phyloP scores from a whole-genome alignment of 1,284 basidiomycete genomes.

The Ceratobasidium sp. region DNA sequence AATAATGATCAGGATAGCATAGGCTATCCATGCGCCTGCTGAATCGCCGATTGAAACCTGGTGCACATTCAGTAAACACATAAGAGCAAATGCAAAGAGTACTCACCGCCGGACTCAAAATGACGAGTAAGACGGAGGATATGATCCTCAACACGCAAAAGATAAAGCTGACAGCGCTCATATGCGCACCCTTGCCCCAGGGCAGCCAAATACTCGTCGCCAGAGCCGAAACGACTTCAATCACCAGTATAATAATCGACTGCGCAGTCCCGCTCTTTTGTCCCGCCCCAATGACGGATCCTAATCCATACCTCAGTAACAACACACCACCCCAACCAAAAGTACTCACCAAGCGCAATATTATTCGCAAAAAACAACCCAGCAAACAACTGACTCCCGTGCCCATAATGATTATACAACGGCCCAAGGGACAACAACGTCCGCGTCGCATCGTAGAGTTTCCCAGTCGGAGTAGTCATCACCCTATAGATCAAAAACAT shows the following conservation, averaged over 20 bases:
- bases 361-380: constrained; percentile 83
- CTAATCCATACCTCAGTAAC: constrained; percentile 9
- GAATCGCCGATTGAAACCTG: constrained; percentile 83
- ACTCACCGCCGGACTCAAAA: constrained; percentile 86
- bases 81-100: neutral
- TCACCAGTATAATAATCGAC: constrained; percentile 86
- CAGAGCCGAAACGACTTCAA: constrained; percentile 84
- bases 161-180: constrained; percentile 93
- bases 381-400: constrained; percentile 90
- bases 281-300: constrained; percentile 86
- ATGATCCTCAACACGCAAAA: constrained; percentile 91
- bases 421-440: constrained; percentile 92
- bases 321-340: neutral
- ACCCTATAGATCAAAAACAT: constrained; percentile 79
- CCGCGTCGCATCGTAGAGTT: constrained; percentile 93
- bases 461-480: constrained; percentile 81
- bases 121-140: constrained; percentile 87
- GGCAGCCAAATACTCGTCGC: constrained; percentile 93
- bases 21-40: constrained; percentile 90
- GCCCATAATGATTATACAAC: constrained; percentile 95
- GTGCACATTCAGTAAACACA: constrained; percentile 43
- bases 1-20: constrained; percentile 88
- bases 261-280: constrained; percentile 92
- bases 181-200: constrained; percentile 95
- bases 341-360: constrained; percentile 68